Evolutionary conservation across 139 green algal species (phyloP).

Genomic region (Auxenochlorella pyrenoidosa): DNA sequence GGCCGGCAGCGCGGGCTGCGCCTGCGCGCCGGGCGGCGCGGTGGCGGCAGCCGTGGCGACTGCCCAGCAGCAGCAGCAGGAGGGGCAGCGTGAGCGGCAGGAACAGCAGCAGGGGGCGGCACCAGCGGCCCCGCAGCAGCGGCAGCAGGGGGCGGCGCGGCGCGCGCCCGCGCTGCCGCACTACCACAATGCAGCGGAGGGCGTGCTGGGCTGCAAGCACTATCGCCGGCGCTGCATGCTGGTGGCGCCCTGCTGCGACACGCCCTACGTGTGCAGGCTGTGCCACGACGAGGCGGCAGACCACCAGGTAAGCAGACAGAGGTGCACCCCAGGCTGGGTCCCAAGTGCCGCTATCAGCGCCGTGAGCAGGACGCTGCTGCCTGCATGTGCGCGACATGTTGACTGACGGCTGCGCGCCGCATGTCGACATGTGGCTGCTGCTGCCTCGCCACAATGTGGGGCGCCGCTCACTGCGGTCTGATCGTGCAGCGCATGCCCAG

Average conservation of each 20-base stretch:
- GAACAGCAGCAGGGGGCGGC: no score
- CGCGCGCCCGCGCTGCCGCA: constrained; percentile 22
- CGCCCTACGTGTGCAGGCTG: constrained; percentile 82
- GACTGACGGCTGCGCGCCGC: no score
- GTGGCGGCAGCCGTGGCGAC: neutral
- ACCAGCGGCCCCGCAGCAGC: no score
- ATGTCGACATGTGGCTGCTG: no score
- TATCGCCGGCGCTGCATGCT: constrained; percentile 75
- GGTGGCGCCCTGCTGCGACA: constrained; percentile 91
- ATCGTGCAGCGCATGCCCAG: no score
- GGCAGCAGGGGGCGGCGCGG: neutral
- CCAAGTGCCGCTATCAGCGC: no score
- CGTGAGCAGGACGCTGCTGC: no score
- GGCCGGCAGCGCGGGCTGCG: neutral
- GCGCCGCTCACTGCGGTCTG: no score
- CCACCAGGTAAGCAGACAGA: constrained; percentile 84
- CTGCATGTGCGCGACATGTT: constrained; percentile 50
- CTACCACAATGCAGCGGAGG: constrained; percentile 51
- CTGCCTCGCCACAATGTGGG: no score
- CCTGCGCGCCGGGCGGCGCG: neutral
- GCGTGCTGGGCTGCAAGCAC: constrained; percentile 74
- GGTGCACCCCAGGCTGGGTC: no score
- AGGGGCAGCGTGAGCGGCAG: constrained; percentile 19
- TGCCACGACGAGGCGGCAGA: constrained; percentile 94
- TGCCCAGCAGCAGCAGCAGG: constrained; percentile 22